Evolutionary conservation across 2,329 filamentous ascomycete species (phyloP), one percentile per base, ranked within the genome.

Genomic region (Pestalotiopsis sp.): DNA sequence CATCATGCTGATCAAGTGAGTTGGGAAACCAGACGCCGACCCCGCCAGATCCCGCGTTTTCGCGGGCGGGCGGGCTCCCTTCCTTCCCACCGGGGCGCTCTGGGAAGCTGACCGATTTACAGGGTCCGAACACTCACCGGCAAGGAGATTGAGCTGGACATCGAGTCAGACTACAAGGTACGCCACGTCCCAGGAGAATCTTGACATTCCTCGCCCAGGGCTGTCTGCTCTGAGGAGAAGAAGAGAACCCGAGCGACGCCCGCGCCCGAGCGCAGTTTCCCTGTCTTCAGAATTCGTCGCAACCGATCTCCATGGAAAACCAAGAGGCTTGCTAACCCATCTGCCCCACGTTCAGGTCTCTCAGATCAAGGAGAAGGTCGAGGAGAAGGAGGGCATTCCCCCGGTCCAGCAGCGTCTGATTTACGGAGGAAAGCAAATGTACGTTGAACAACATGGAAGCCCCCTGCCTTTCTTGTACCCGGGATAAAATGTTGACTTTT

Each of bases 401-500:
- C 96, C 96, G 1, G 94, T 96, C 20, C 96, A 99, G 83, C 96
- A 99, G 83, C 91, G 96, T 69, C 85, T 99, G 73, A 99, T 99
- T 77, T 98, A 92, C 79, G 94, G 95, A 66, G 96, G 96, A 77
- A 99, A 99, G 86, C 96, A 99, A 81, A 98, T 99, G 96, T 98
- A 64, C 14, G 69, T 63, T 14, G 45, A 36, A 39, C 38, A 13
- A 23, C 20, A 31, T 20, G 17, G 12, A 61, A 61, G 31, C 31
- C 27, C 11, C 23, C 20, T 9, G 1, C 27, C 13, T n/a, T 31
- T 17, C 7, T 14, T 3, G 4, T 58, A 4, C 17, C 11, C 6
- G 13, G 11, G 4, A 61, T 14, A 20, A 20, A 36, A 25, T 36
- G 25, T n/a, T 27, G 27, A 20, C 27, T 12, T 17, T 38, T 23